Base-by-base conservation (phyloP, 768 basidiomycete species). In the Crucibulum laeve region DNA sequence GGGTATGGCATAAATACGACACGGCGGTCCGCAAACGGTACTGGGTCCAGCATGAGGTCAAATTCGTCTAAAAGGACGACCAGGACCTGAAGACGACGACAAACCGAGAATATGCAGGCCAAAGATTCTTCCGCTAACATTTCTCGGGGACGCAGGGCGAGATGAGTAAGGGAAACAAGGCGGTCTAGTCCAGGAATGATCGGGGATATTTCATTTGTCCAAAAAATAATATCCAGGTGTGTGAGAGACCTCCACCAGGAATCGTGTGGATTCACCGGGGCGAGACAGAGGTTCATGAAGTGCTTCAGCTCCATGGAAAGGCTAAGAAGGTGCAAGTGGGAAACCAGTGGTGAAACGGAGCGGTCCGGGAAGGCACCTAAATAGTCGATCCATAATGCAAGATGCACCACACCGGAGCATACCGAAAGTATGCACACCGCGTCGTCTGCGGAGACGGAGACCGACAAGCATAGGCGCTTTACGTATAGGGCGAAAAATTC, bases 371-470 rank as follows among this genome's bases (percentile, higher is more conserved):
- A 44, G 43, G 51, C 44, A 24, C 47, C 46, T 26, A 62, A 45
- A 42, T 60, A 62, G 38, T 67, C 60, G 23, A 67, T 59, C 68
- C 68, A 70, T 35, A 68, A 63, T 5, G 65, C 68, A 18, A 73
- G 56, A 35, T 60, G 60, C 25, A 55, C 50, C 34, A 68, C 61
- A 14, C 68, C 64, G 2, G 57, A 65, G 51, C 71, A 73, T 15
- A 58, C 55, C 13, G 49, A 46, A 11, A 71, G 53, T 34, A 71
- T 62, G n/a, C 44, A 52, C 30, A 48, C 52, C 13, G 66, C 62
- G 41, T 62, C 47, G n/a, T 25, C 21, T 23, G 54, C 49, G n/a
- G 43, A 40, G 26, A 68, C 61, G 11, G 60, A 60, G 2, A 60
- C 56, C 3, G 68, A 62, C 43, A 73, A 45, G 47, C 69, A 71